Base-by-base conservation (phyloP, 768 basidiomycete genomes). In the Amanita rimosa region DNA sequence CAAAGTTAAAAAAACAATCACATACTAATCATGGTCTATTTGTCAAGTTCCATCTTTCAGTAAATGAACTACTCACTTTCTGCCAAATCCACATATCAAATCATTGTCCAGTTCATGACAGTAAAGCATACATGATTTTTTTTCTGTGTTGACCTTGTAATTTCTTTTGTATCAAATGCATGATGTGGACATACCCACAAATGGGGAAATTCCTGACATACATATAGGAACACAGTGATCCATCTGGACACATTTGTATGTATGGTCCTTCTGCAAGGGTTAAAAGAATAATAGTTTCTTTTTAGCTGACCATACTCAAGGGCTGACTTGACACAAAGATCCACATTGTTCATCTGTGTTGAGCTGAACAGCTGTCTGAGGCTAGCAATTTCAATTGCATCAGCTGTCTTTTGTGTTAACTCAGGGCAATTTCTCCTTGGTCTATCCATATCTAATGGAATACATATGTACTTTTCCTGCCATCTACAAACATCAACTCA, bases 331-430 rank as follows among this genome's bases (percentile, higher is more conserved):
- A 59, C 50, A 27, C 26, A 27, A 27, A 27, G 7, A 27, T 27
- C 26, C 26, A 27, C 5, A 5, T 27, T 27, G 26, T 53, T 60
- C 43, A 54, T 50, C 41, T 62, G 60, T 13, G 58, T 58, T 6
- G 60, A 54, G 21, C 58, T 49, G 38, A 63, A 55, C 1, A 63
- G 36, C 21, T 54, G 36, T 44, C 53, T 39, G 13, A 64, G 52
- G 24, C 50, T 50, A 2, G 39, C 16, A 36, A 49, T 16, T 48
- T 58, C 44, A 26, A 63, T 45, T 3, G 55, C 51, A n/a, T 46
- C 38, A 16, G 55, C 51, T 16, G 60, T 64, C 35, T 48, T 46
- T 41, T 56, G 24, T 0, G 56, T 60, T 3, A 60, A 26, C 16
- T 54, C 40, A 31, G 51, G 44, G 34, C 50, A 52, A 31, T 37